Evolutionary conservation across 768 basidiomycete species (phyloP).

Genomic region (Naganishia vishniacii): DNA sequence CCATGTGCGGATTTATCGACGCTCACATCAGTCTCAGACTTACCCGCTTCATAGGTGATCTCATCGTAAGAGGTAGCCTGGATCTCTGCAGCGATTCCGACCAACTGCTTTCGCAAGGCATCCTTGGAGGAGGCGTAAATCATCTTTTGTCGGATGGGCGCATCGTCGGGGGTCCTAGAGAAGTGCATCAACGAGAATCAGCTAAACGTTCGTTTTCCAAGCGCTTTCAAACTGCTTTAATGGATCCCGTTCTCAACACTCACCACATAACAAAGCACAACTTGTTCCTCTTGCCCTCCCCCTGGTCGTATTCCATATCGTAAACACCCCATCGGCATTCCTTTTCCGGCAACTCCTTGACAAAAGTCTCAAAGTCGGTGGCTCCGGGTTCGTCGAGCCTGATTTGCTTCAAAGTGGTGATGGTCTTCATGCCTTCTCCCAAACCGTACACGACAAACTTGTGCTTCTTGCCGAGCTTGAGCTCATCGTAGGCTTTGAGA

Average conservation of each 20-base stretch:
- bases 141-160: conserved; percentile 90
- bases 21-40: conserved; percentile 26
- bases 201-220: too few species aligned
- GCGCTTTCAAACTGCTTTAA: too few species aligned
- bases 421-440: conserved; percentile 53
- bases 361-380: conserved; percentile 64
- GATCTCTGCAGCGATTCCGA: conserved; percentile 72
- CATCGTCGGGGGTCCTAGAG: conserved; percentile 74
- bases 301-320: conserved; percentile 77
- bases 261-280: conserved; percentile 79
- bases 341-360: conserved; percentile 64
- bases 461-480: conserved; percentile 69
- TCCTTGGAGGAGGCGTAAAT: conserved; percentile 81
- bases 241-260: too few species aligned
- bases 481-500: conserved; percentile 58
- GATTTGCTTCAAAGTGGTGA: conserved; percentile 63
- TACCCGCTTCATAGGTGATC: conserved; percentile 66
- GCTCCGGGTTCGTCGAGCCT: conserved; percentile 44
- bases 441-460: conserved; percentile 81
- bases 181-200: conserved; percentile 4
- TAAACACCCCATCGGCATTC: conserved; percentile 87
- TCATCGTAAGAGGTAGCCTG: conserved; percentile 78
- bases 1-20: too few species aligned
- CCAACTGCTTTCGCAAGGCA: conserved; percentile 64
- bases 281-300: conserved; percentile 75